These are phyloP conservation scores for Fabrea salina DNA, from an alignment of 169 alveolate genomes.

Conservation along the genomic window DNA sequence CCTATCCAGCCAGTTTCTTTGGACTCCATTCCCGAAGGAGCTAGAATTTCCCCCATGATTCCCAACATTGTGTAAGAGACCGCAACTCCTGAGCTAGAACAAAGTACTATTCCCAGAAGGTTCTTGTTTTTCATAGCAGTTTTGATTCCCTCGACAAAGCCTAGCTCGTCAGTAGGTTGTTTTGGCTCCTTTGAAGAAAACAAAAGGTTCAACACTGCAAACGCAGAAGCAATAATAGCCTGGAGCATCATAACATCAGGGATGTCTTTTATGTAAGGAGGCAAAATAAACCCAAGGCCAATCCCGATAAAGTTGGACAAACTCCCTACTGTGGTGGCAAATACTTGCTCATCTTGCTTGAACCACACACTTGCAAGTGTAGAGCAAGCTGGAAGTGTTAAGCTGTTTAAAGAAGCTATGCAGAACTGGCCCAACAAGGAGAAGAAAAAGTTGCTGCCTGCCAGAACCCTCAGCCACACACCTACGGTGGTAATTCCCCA, in stretches of 20 bases:
- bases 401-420: slow-evolving; percentile 3
- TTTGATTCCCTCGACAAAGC: not conserved
- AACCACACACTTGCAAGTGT: slow-evolving; percentile 22
- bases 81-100: slow-evolving; percentile 5
- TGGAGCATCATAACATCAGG: not conserved
- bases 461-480: not conserved
- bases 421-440: slow-evolving; percentile 8
- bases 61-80: slow-evolving; percentile 10
- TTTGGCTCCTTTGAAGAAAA: not conserved
- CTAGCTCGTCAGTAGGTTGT: not conserved
- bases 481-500: not conserved
- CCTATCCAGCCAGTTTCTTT: slow-evolving; percentile 31
- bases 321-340: slow-evolving; percentile 5
- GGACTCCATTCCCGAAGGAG: not conserved
- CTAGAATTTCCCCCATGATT: not conserved
- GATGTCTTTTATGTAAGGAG: slow-evolving; percentile 2
- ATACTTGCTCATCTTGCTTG: not conserved
- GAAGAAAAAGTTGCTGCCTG: not conserved
- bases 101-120: not conserved
- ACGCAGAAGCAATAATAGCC: not conserved
- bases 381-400: slow-evolving; percentile 23
- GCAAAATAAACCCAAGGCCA: slow-evolving; percentile 11
- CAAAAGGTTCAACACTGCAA: not conserved
- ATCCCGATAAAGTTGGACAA: slow-evolving; percentile 6
- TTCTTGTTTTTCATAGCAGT: not conserved